Percentiles rank a stretch among this genome's conserved stretches.
Evolutionary conservation across 306 rosid species (phyloP).

Genomic region (Dryas octopetala): DNA sequence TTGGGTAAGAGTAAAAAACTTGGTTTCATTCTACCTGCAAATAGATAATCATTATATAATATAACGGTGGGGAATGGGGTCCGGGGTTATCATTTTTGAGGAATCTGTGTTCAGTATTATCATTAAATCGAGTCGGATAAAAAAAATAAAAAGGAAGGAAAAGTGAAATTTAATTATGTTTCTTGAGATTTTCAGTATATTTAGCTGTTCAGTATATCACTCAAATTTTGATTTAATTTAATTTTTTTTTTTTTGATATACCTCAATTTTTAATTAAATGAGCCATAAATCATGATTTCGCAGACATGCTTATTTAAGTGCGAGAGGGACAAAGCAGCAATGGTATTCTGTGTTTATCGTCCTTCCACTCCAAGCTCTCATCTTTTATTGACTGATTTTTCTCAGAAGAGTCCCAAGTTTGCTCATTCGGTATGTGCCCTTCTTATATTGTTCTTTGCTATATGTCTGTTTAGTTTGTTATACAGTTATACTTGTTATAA

Average conservation of each 20-base stretch:
- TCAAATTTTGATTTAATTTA: not conserved
- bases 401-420: slow-evolving; percentile 50
- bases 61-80: too few relatives aligned
- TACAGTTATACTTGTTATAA: not conserved
- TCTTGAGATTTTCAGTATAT: not conserved
- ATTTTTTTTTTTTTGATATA: too few relatives aligned
- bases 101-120: too few relatives aligned
- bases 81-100: too few relatives aligned
- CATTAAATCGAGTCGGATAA: too few relatives aligned
- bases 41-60: too few relatives aligned
- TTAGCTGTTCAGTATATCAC: not conserved
- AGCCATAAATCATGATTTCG: not conserved
- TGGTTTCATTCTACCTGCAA: too few relatives aligned
- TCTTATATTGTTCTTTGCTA: not conserved
- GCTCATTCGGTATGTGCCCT: slow-evolving; percentile 47
- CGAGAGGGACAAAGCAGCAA: slow-evolving; percentile 35
- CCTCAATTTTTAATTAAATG: not conserved
- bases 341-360: slow-evolving; percentile 53
- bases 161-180: not conserved
- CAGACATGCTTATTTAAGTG: slow-evolving; percentile 28
- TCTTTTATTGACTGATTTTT: slow-evolving; percentile 35
- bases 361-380: slow-evolving; percentile 47
- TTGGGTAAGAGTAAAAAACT: too few relatives aligned
- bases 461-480: not conserved
- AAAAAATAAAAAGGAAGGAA: not conserved